Percentiles rank a stretch among this genome's conserved stretches.
phyloP scores from a whole-genome alignment of 805 yeast species.

The Saccharomycopsis lassenensis region DNA sequence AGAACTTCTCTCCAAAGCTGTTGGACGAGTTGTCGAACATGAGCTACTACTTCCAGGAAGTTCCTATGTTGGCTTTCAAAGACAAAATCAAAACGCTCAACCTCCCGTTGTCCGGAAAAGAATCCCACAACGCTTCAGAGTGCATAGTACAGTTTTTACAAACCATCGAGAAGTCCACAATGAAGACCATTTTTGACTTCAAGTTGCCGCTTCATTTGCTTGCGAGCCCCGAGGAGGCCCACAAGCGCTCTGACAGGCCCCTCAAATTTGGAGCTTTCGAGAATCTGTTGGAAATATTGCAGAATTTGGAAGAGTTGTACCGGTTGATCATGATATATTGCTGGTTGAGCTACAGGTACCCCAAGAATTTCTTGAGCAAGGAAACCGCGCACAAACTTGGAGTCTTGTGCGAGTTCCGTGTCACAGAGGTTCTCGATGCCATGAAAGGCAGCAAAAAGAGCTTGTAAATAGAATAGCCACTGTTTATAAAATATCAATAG shows the following conservation, averaged over 20 bases:
- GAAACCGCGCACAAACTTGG: conserved; percentile 65
- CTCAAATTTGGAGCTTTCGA: conserved; percentile 3
- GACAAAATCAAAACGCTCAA: not conserved
- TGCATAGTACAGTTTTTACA: not conserved
- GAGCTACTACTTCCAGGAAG: conserved; percentile 14
- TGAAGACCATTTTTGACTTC: conserved; percentile 11
- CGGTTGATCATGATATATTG: conserved; percentile 54
- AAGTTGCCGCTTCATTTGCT: conserved; percentile 22
- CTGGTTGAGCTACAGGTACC: conserved; percentile 86
- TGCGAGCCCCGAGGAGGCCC: not conserved
- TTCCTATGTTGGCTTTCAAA: not conserved
- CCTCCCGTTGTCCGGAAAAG: not conserved
- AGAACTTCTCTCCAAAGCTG: conserved; percentile 29
- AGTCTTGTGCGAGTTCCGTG: conserved; percentile 47
- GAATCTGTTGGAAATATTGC: conserved; percentile 3
- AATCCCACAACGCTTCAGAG: not conserved
- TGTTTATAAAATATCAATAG: no score
- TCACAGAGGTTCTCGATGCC: conserved; percentile 28
- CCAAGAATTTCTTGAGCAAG: conserved; percentile 65
- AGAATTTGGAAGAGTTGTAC: conserved; percentile 53
- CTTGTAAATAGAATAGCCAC: no score
- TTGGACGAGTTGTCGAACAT: conserved; percentile 32
- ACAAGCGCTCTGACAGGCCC: not conserved
- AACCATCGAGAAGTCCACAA: not conserved
- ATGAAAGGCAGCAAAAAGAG: not conserved